These are phyloP conservation scores for Lactarius deliciosus DNA, from an alignment of 768 basidiomycete genomes.

Conservation along the genomic window DNA sequence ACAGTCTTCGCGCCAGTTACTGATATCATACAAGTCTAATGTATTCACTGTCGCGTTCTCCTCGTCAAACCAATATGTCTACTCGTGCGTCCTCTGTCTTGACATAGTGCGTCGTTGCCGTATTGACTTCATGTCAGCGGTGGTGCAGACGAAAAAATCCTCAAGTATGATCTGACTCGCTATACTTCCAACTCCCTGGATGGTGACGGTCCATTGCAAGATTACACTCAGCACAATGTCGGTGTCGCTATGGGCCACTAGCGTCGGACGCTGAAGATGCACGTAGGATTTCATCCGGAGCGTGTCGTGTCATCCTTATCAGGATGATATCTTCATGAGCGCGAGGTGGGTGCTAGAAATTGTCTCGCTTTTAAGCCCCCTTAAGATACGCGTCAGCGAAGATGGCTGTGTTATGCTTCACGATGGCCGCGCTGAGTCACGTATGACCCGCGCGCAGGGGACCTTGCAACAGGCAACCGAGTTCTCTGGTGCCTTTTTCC, in stretches of 20 bases:
- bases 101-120: neutral
- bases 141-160: slow-evolving; percentile 25
- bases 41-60: slow-evolving; percentile 74
- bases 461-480: slow-evolving; percentile 54
- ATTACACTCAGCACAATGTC: slow-evolving; percentile 32
- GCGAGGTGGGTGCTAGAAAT: slow-evolving; percentile 51
- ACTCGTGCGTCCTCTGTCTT: slow-evolving; percentile 51
- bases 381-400: slow-evolving; percentile 46
- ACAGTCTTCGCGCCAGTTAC: neutral
- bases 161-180: slow-evolving; percentile 26
- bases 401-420: slow-evolving; percentile 66
- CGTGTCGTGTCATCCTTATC: slow-evolving; percentile 62
- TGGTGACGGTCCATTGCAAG: slow-evolving; percentile 9
- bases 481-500: slow-evolving; percentile 63
- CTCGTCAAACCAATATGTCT: slow-evolving; percentile 58
- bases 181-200: slow-evolving; percentile 4
- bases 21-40: slow-evolving; percentile 49
- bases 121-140: slow-evolving; percentile 10
- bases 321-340: slow-evolving; percentile 68
- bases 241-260: slow-evolving; percentile 14
- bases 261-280: slow-evolving; percentile 16
- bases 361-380: neutral
- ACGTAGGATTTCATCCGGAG: slow-evolving; percentile 63
- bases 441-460: slow-evolving; percentile 44
- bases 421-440: slow-evolving; percentile 49